These are phyloP conservation scores for Cajanus cajan DNA, from an alignment of 306 rosid species.

Conservation along the genomic window DNA sequence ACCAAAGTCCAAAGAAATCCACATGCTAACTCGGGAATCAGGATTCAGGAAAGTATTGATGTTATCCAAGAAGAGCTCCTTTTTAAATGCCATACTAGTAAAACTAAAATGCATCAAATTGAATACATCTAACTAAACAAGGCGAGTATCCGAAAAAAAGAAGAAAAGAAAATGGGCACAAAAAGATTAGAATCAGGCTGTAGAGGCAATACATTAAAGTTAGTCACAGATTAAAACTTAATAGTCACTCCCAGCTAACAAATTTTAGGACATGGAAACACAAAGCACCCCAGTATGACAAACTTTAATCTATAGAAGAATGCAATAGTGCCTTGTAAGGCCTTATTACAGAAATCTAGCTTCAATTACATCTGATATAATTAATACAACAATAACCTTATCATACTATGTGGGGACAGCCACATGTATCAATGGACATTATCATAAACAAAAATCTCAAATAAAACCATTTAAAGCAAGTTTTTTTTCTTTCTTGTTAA, in stretches of 20 bases:
- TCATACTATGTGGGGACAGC: neutral
- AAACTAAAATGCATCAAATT: conserved; percentile 1
- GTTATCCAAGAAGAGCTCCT: neutral
- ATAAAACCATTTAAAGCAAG: neutral
- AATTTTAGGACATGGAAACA: conserved; percentile 14
- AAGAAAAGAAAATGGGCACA: neutral
- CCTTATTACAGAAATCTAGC: neutral
- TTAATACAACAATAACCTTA: neutral
- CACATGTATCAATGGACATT: neutral
- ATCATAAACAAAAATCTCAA: neutral
- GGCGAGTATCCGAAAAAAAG: neutral
- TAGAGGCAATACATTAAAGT: neutral
- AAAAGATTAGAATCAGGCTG: neutral
- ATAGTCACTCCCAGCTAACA: conserved; percentile 21
- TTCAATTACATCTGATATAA: conserved; percentile 17
- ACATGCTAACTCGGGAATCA: neutral
- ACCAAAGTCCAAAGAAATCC: neutral
- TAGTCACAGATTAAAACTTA: neutral
- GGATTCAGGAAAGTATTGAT: neutral
- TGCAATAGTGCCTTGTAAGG: neutral
- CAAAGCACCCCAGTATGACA: neutral
- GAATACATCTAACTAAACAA: conserved; percentile 3
- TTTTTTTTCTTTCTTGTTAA: neutral
- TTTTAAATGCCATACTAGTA: neutral
- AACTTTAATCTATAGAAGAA: conserved; percentile 9